Evolutionary conservation across 805 yeast genomes (phyloP).

Genomic region (Brettanomyces bruxellensis): DNA sequence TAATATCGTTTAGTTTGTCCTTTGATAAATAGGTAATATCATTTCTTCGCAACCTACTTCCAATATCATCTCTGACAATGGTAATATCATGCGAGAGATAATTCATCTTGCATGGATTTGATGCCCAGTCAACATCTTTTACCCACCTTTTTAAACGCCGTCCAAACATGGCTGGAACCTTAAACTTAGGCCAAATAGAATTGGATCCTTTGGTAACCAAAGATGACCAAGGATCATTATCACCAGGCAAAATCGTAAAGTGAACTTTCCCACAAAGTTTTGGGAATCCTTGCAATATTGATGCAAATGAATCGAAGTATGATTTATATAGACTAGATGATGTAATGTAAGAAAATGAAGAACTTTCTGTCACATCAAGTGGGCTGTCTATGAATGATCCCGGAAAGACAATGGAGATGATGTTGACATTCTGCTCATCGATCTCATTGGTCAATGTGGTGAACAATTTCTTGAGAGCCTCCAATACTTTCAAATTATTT

Average conservation of each 20-base stretch:
- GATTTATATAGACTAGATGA: conserved; percentile 50
- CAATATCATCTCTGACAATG: conserved; percentile 62
- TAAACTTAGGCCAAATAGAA: conserved; percentile 60
- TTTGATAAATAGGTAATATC: conserved; percentile 44
- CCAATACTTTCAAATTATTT: conserved; percentile 49
- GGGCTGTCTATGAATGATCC: conserved; percentile 77
- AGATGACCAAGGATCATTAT: conserved; percentile 90
- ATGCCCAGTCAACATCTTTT: conserved; percentile 42
- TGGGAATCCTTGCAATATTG: conserved; percentile 51
- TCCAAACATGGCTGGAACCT: conserved; percentile 66
- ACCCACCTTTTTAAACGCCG: conserved; percentile 54
- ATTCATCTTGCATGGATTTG: conserved; percentile 73
- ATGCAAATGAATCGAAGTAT: conserved; percentile 67
- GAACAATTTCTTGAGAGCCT: conserved; percentile 60
- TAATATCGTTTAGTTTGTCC: not conserved
- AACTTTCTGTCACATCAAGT: conserved; percentile 43
- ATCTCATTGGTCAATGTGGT: conserved; percentile 40
- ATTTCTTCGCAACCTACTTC: conserved; percentile 62
- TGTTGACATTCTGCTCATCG: conserved; percentile 19
- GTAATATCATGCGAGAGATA: conserved; percentile 82
- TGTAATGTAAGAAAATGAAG: conserved; percentile 38
- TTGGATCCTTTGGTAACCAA: conserved; percentile 53
- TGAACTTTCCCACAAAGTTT: conserved; percentile 42
- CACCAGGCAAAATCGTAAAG: conserved; percentile 76
- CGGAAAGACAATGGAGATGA: conserved; percentile 55